Base-by-base conservation (phyloP, 2,329 filamentous ascomycete species). In the Fusarium robinianum region DNA sequence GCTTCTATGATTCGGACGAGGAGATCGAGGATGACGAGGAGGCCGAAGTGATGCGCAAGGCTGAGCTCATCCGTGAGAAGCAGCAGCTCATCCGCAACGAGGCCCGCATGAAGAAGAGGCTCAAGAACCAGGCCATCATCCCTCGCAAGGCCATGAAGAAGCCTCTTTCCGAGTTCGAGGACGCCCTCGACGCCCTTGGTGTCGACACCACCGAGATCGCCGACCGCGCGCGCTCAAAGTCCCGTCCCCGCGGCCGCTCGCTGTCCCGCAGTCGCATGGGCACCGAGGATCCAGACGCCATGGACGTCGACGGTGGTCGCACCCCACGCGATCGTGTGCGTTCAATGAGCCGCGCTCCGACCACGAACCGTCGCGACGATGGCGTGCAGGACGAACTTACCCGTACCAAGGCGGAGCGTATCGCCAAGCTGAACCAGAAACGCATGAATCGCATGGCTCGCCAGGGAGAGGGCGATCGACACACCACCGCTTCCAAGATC, bases 391-490 rank as follows among this genome's bases (percentile, higher is more conserved):
- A 88, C 64, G 80, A 83, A 54, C 70, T 67, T 40, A 75, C 80
- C 35, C 81, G 88, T 57, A 79, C 77, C 48, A 95, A 92, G 80
- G 90, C 89, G 24, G 91, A 96, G 70, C 84, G 86, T 63, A 76
- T 95, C 67, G 80, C 84, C 66, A 97, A 96, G 80, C 74, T 99
- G 67, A 80, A 85, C 63, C 95, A 99, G 84, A 90, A 92, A 80
- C 92, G 90, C 82, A 96, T 95, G 90, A 99, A 99, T 77, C 83
- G 92, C 56, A 94, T 95, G 87, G 94, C 94, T 30, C 85, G 91
- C 70, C 89, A 95, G 78, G 94, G 94, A 78, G 94, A 99, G 76
- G 91, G 87, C 51, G 94, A 99, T 78, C 84, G 95, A 67, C 92
- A 97, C 73, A 83, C 84, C 51, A 85, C 85, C 42, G 87, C 88